Evolutionary conservation across 805 yeast species (phyloP), one percentile per base, ranked within the genome.

Genomic region (Candida xyloterini): DNA sequence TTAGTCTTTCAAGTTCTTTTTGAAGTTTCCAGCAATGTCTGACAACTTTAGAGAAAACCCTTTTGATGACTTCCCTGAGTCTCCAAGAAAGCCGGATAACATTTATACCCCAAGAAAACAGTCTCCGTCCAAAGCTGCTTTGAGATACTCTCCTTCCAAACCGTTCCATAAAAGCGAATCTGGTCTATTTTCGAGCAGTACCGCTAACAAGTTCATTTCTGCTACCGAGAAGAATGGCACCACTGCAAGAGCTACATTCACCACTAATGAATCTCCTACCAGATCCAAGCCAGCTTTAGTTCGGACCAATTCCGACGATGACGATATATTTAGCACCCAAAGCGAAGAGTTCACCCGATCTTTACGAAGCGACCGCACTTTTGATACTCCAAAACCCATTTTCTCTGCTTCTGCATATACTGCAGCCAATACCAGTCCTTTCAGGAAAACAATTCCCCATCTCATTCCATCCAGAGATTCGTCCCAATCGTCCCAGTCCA

Each of bases 261-360:
- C 93, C 3, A 66, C 76, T 38, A 63, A 77, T 49, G 90, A 85
- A 58, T 81, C 95, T 0, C 93, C 95, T 24, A 74, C 69, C 40
- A 74, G 89, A 56, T 71, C 71, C 29, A 67, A 65, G 27, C 73
- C 71, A 27, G 68, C 79, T 4, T 61, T 74, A 10, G 70, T 80
- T 33, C 65, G 69, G 21, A 68, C 39, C 67, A 68, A 36, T 68
- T 68, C 32, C 27, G 67, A 62, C 13, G 56, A 51, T 7, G 53
- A 48, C 25, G 65, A 59, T 11, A 56, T 60, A 14, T 41, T 42
- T 33, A 48, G 43, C 28, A n/a, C 36, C 14, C 36, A 33, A 14
- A 30, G 28, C 4, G 56, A 60, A 25, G 60, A 56, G 18, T 62
- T 70, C 5, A 52, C 57, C 25, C 64, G 64, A 43, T 70, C 78